phyloP scores from a whole-genome alignment of 2,329 filamentous ascomycete species.

The Colletotrichum ledebouriae region DNA sequence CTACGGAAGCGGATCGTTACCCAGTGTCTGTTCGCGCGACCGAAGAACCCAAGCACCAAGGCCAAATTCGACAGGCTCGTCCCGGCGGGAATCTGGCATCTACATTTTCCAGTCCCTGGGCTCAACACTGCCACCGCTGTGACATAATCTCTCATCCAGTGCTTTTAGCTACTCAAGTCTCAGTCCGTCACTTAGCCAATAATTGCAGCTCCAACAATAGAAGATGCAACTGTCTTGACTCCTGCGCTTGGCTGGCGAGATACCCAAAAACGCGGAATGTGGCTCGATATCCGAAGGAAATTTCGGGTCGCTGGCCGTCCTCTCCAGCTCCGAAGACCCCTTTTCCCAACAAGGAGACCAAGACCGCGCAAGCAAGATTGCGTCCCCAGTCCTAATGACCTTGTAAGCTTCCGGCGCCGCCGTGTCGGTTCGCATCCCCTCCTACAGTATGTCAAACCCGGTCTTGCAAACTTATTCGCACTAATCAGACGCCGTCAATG shows the following conservation, averaged over 20 bases:
- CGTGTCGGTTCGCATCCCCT: constrained; percentile 38
- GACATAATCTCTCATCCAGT: background rate
- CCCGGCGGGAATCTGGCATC: background rate
- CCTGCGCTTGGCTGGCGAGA: background rate
- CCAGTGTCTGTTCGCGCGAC: constrained; percentile 39
- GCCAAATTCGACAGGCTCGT: constrained; percentile 1
- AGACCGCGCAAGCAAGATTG: constrained; percentile 34
- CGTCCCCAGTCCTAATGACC: constrained; percentile 30
- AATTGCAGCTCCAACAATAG: background rate
- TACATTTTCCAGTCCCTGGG: constrained; percentile 14
- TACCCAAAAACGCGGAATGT: constrained; percentile 16
- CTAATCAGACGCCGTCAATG: constrained; percentile 28
- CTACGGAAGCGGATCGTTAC: constrained; percentile 29
- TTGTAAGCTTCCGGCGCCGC: constrained; percentile 38
- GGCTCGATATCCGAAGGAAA: constrained; percentile 38
- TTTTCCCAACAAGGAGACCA: constrained; percentile 39
- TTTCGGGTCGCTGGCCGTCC: constrained; percentile 18
- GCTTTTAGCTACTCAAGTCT: background rate
- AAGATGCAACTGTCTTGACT: background rate
- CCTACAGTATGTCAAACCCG: constrained; percentile 27
- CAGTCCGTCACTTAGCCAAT: background rate
- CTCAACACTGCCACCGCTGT: background rate
- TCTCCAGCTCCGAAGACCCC: constrained; percentile 18
- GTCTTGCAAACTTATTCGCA: constrained; percentile 14
- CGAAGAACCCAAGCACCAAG: constrained; percentile 24